Evolutionary conservation across 1,139 yeast species (phyloP).

Genomic region (Petasospora fabianii): DNA sequence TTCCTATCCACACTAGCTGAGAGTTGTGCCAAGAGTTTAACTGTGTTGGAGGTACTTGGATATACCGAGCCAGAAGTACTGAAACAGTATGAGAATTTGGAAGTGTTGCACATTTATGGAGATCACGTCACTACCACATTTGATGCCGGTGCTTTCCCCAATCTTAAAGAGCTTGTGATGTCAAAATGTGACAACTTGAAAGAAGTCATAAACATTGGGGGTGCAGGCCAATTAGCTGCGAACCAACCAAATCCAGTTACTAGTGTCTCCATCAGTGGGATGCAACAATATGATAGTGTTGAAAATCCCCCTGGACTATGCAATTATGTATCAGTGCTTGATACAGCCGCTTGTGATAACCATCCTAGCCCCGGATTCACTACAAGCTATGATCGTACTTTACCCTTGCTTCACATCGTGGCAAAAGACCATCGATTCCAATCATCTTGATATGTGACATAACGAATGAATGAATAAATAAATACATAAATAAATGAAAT

Average conservation of each 20-base stretch:
- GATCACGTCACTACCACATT: conserved; percentile 13
- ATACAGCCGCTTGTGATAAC: too few relatives aligned
- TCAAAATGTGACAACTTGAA: conserved; percentile 14
- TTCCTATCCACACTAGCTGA: conserved; percentile 13
- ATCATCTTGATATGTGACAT: too few relatives aligned
- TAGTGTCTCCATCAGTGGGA: too few relatives aligned
- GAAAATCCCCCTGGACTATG: too few relatives aligned
- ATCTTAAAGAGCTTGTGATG: conserved; percentile 13
- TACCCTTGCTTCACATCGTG: too few relatives aligned
- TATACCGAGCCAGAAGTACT: conserved; percentile 11
- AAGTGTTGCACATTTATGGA: conserved; percentile 17
- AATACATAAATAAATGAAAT: too few relatives aligned
- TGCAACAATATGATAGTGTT: too few relatives aligned
- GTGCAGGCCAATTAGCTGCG: neutral
- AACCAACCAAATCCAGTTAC: too few relatives aligned
- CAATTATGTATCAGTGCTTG: too few relatives aligned
- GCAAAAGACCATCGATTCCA: too few relatives aligned
- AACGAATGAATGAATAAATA: neutral
- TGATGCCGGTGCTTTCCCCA: conserved; percentile 6
- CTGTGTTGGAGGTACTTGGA: conserved; percentile 16
- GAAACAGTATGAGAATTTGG: conserved; percentile 11
- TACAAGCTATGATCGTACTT: too few relatives aligned
- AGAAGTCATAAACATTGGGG: neutral
- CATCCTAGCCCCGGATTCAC: too few relatives aligned
- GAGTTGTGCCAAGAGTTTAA: conserved; percentile 9